Conservation (phyloP, 805 yeast species). For the Pichia ethanolica region DNA sequence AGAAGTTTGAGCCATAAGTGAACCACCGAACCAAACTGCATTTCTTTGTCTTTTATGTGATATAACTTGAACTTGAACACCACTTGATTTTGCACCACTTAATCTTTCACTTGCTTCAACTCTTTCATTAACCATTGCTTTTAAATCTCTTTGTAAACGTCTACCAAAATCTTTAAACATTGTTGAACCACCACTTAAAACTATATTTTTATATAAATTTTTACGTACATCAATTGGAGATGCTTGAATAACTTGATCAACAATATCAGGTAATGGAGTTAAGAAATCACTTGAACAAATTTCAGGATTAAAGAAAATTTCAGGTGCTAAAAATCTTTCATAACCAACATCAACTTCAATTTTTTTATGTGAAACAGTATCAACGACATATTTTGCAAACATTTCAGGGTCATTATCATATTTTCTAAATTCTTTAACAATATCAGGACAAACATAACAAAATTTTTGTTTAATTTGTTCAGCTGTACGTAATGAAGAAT, state of each 20-base stretch:
- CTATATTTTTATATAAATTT: slow-evolving; percentile 91
- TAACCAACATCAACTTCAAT: slow-evolving; percentile 88
- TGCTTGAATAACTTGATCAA: slow-evolving; percentile 89
- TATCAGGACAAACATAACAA: slow-evolving; percentile 96
- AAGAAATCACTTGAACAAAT: slow-evolving; percentile 91
- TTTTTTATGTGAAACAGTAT: slow-evolving; percentile 60
- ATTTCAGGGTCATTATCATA: slow-evolving; percentile 91
- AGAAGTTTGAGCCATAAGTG: slow-evolving; percentile 90
- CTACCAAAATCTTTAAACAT: slow-evolving; percentile 98
- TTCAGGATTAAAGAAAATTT: slow-evolving; percentile 96
- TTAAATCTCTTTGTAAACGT: slow-evolving; percentile 91
- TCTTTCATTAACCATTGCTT: slow-evolving; percentile 80
- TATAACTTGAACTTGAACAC: slow-evolving; percentile 95
- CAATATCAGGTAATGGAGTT: slow-evolving; percentile 94
- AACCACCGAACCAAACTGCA: slow-evolving; percentile 99
- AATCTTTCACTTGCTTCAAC: slow-evolving; percentile 72
- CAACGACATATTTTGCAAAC: slow-evolving; percentile 88
- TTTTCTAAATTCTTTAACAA: slow-evolving; percentile 90
- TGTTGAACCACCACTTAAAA: slow-evolving; percentile 94
- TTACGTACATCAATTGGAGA: slow-evolving; percentile 98
- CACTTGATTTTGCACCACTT: slow-evolving; percentile 74
- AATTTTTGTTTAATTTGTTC: slow-evolving; percentile 94
- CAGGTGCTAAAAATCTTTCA: slow-evolving; percentile 98
- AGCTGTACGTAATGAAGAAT: slow-evolving; percentile 90
- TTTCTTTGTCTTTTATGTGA: slow-evolving; percentile 95